These are phyloP conservation scores for Linum usitatissimum DNA, from an alignment of 345 rosid genomes.

Conservation along the genomic window DNA sequence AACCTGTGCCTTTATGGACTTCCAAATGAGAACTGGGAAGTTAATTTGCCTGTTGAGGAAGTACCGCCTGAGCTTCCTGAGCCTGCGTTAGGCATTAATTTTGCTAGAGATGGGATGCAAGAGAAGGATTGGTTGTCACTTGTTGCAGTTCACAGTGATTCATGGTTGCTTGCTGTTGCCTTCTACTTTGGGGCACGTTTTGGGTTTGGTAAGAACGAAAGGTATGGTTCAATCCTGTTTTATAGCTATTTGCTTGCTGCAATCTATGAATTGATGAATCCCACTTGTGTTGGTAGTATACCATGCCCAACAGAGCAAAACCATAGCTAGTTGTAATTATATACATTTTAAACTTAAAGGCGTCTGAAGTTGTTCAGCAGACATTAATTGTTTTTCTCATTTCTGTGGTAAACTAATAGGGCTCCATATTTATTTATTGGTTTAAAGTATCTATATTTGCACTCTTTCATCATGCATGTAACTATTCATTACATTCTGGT, in stretches of 20 bases:
- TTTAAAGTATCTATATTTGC: not conserved
- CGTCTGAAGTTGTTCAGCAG: not conserved
- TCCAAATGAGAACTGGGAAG: conserved; percentile 27
- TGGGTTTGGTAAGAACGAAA: conserved; percentile 24
- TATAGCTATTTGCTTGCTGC: not conserved
- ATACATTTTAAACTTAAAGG: not conserved
- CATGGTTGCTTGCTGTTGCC: conserved; percentile 23
- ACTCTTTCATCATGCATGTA: not conserved
- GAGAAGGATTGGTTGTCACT: conserved; percentile 24
- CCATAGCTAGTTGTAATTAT: no score
- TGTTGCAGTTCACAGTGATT: conserved; percentile 26
- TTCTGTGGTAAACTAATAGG: not conserved
- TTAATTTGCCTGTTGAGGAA: conserved; percentile 24
- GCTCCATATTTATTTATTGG: not conserved
- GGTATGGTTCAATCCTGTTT: conserved; percentile 17
- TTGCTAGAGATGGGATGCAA: conserved; percentile 28
- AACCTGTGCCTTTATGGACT: conserved; percentile 24
- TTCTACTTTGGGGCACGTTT: conserved; percentile 27
- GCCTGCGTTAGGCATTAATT: conserved; percentile 24
- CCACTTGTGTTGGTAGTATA: not conserved
- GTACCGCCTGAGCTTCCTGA: conserved; percentile 26
- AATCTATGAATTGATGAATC: not conserved
- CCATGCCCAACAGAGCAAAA: not conserved
- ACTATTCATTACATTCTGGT: not conserved
- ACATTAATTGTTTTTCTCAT: no score